Conservation (phyloP, 2,329 filamentous ascomycete genomes). For the Scolecobasidium constrictum region DNA sequence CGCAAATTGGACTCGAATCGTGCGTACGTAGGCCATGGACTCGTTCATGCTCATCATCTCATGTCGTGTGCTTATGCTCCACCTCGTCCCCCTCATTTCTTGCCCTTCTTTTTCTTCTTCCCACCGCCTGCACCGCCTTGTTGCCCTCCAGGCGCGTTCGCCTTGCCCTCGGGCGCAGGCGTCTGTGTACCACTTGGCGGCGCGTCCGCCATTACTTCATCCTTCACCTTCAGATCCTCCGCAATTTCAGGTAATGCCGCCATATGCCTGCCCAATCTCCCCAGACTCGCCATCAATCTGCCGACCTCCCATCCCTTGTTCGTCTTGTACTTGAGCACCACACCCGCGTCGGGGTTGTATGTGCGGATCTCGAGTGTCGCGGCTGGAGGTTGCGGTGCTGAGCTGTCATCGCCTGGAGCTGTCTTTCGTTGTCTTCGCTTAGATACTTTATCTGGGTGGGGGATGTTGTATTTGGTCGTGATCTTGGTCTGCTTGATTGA, state of each 20-base stretch:
- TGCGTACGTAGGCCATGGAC: no score
- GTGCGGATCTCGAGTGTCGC: constrained; percentile 78
- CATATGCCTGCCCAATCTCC: constrained; percentile 58
- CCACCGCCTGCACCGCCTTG: constrained; percentile 25
- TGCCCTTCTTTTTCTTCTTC: constrained; percentile 41
- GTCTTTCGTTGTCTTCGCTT: constrained; percentile 19
- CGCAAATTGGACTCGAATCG: no score
- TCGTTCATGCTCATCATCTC: no score
- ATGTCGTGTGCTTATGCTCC: no score
- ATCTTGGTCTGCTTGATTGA: constrained; percentile 60
- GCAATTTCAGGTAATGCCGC: constrained; percentile 34
- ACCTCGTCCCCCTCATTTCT: constrained; percentile 33
- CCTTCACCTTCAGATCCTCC: constrained; percentile 23
- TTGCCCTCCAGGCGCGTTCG: constrained; percentile 12
- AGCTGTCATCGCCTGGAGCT: constrained; percentile 16
- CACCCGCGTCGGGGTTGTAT: constrained; percentile 72
- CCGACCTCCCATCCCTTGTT: constrained; percentile 85
- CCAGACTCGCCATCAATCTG: constrained; percentile 66
- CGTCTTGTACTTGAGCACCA: constrained; percentile 82
- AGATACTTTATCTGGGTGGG: constrained; percentile 28
- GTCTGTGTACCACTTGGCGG: constrained; percentile 19
- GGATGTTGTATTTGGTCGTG: constrained; percentile 82
- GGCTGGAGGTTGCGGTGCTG: constrained; percentile 40
- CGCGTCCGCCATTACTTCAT: constrained; percentile 15
- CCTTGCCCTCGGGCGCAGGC: constrained; percentile 23